Percentiles rank a stretch among this genome's conserved stretches.
Evolutionary conservation across 2,329 filamentous ascomycete species (phyloP).

Genomic region (Alternaria sp.): DNA sequence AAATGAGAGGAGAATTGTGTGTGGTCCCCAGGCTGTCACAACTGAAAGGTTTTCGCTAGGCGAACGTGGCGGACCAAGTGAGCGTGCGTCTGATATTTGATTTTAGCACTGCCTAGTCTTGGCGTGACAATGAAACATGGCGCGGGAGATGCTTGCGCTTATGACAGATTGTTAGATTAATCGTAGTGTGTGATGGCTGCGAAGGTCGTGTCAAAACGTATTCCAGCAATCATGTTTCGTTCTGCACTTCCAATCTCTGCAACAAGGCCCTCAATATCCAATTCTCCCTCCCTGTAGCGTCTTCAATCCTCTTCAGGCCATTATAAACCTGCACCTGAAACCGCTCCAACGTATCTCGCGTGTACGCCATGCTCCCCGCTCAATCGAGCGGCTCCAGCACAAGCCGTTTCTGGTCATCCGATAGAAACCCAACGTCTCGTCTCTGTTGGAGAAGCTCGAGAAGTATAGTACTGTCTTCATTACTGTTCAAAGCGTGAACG

Average conservation of each 20-base stretch:
- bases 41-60: not conserved
- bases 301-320: not conserved
- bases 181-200: not conserved
- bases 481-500: not conserved
- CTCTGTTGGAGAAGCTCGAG: conserved; percentile 1
- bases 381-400: not conserved
- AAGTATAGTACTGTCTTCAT: not conserved
- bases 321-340: not conserved
- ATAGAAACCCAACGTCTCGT: not conserved
- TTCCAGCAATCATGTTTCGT: not conserved
- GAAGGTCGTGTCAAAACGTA: not conserved
- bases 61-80: not conserved
- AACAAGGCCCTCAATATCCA: conserved; percentile 9
- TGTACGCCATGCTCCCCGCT: conserved; percentile 1
- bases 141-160: too few species aligned
- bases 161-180: not conserved
- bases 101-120: conserved; percentile 1
- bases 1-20: not conserved
- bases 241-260: not conserved
- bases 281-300: not conserved
- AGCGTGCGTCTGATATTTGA: not conserved
- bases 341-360: conserved; percentile 1
- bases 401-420: conserved; percentile 5
- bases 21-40: not conserved
- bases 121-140: not conserved